Base-by-base conservation (phyloP, 164 flowering plant species). In the Tetrastigma voinierianum region DNA sequence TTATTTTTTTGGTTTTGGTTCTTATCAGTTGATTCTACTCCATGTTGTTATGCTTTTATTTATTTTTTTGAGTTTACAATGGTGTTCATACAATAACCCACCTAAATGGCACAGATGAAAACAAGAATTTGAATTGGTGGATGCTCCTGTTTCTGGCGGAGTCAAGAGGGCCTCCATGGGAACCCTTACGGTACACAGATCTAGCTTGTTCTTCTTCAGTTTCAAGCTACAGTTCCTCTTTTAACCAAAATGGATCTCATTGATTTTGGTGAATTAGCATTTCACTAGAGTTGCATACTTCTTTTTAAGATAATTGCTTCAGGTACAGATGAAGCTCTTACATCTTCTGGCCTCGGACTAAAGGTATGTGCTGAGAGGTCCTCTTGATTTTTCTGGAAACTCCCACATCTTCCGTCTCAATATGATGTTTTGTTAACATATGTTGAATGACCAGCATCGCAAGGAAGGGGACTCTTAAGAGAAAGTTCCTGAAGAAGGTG, bases 81-180 rank as follows among this genome's bases (percentile, higher is more conserved):
- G 53, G 21, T 3, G 2, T 12, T 53, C 6, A 43, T 65, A 15
- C 49, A 47, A 10, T 45, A 18, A 46, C 49, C 48, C 23, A n/a
- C n/a, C n/a, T n/a, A 10, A 48, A 60, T 64, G 47, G 45, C 13
- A 17, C 70, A 86, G 95, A 72, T 79, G 96, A 83, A 76, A 76
- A 72, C 59, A 89, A 82, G 79, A 81, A 83, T 75, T 73, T 96
- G 73, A 90, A 72, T 74, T 96, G 80, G 92, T 96, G 67, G 99
- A 96, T 90, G 96, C 98, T 67, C 99, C 99, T 70, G 99, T 96
- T 55, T 96, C 99, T 75, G 99, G 99, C 67, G 99, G 99, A 67
- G 98, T 96, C 67, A 77, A 80, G 75, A 85, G 81, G 70, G 99
- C 99, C 24, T 66, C 97, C 15, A 67, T 62, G 58, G 99, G 99